Evolutionary conservation across 306 rosid genomes (phyloP), one percentile per base, ranked within the genome.

Genomic region (Geum urbanum): DNA sequence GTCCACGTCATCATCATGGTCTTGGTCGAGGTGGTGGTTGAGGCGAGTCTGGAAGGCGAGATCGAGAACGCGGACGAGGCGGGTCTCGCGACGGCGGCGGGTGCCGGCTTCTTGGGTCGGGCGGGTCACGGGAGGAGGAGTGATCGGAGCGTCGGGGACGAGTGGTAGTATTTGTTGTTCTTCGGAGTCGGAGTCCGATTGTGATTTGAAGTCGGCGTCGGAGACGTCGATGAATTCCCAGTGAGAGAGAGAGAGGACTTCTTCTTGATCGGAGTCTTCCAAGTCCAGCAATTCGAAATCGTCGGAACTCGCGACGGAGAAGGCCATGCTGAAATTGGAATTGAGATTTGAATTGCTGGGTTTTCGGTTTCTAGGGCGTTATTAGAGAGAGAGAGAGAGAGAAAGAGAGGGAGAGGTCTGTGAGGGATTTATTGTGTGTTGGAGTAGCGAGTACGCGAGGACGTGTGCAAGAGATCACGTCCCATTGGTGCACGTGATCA

Each of bases 181-280:
- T n/a, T 49, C 46, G 1, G 41, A 7, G 6, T 58, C 65, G 43
- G n/a, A n/a, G n/a, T n/a, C n/a, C n/a, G n/a, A n/a, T n/a, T n/a
- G n/a, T n/a, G n/a, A n/a, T n/a, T n/a, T n/a, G n/a, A 72, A 78
- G 73, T 72, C 81, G 9, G 79, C 73, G 22, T 72, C 86, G 4
- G 74, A 76, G 48, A 73, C 63, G 59, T 79, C 63, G 47, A 83
- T 64, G 45, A 83, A 49, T 62, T 83, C 86, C 97, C 97, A 91
- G 59, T 80, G 83, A 1, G 87, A 80, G 1, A n/a, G n/a, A n/a
- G n/a, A n/a, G n/a, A n/a, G n/a, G n/a, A n/a, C n/a, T n/a, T n/a
- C n/a, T n/a, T 73, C 77, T 1, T 57, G 70, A 9, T 71, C 74
- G 40, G 79, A 89, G 5, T 81, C 86, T 0, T 75, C 74, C 0